A percentile compares a stretch with the other conserved stretches of the same genome.
Evolutionary conservation across 768 basidiomycete species (phyloP).

Genomic region (Ramaria sp.): DNA sequence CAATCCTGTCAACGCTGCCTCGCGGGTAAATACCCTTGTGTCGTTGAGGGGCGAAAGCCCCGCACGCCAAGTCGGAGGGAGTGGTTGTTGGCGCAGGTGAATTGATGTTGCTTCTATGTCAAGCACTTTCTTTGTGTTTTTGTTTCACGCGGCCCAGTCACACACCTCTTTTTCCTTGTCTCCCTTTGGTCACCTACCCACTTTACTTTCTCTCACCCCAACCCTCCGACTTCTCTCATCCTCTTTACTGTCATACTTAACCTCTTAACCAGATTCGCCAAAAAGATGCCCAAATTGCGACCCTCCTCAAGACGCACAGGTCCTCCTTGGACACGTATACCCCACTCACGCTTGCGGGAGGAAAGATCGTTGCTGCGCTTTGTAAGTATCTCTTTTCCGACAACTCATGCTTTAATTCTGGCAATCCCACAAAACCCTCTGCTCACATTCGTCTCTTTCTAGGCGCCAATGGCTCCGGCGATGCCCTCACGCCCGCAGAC

Average conservation of each 20-base stretch:
- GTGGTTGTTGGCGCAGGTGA: conserved; percentile 54
- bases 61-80: conserved; percentile 70
- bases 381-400: background rate
- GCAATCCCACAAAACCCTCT: background rate
- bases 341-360: background rate
- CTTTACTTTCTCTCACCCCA: background rate
- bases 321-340: background rate
- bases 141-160: too few relatives aligned
- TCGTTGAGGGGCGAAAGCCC: conserved; percentile 76
- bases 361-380: background rate
- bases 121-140: background rate
- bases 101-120: background rate
- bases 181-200: too few relatives aligned
- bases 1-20: conserved; percentile 25
- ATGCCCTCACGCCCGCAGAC: background rate
- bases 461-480: background rate
- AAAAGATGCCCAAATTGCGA: conserved; percentile 83
- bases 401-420: too few relatives aligned
- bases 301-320: conserved; percentile 45
- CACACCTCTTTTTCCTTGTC: too few relatives aligned
- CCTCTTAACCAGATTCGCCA: conserved; percentile 53
- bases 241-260: too few relatives aligned
- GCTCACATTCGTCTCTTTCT: background rate
- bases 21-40: conserved; percentile 58
- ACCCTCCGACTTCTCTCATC: too few relatives aligned